phyloP scores from a whole-genome alignment of 176 grass and related monocot genomes.

The Juncus inflexus region DNA sequence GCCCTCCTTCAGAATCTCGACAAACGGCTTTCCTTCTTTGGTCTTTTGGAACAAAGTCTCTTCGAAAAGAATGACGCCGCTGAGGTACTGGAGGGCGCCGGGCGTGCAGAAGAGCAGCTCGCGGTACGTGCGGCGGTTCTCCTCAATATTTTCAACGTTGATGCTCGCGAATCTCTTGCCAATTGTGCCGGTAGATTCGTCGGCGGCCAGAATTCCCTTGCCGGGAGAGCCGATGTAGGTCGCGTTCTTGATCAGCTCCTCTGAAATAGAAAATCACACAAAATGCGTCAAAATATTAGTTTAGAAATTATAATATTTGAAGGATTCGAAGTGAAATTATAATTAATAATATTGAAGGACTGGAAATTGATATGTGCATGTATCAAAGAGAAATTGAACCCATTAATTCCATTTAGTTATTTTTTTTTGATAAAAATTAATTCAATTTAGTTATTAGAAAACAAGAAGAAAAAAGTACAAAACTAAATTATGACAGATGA shows the following conservation, averaged over 20 bases:
- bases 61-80: constrained; percentile 70
- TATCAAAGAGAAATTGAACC: too few species aligned
- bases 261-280: not conserved
- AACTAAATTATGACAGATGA: too few species aligned
- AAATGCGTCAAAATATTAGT: too few species aligned
- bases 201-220: constrained; percentile 66
- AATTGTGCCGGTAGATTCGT: constrained; percentile 73
- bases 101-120: constrained; percentile 55
- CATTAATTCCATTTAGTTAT: too few species aligned
- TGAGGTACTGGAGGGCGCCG: constrained; percentile 50
- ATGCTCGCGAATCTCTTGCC: constrained; percentile 65
- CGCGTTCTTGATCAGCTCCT: constrained; percentile 27
- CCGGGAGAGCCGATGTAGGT: constrained; percentile 37
- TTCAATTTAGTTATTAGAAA: too few species aligned
- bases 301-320: too few species aligned
- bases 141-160: constrained; percentile 72
- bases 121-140: constrained; percentile 52
- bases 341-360: too few species aligned
- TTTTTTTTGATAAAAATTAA: too few species aligned
- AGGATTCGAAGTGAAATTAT: too few species aligned
- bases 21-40: constrained; percentile 54
- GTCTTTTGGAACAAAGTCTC: constrained; percentile 80
- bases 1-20: constrained; percentile 52
- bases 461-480: too few species aligned
- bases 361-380: too few species aligned